Percentiles rank a stretch among this genome's conserved stretches.
These are phyloP conservation scores for Phylloporus rhodoxanthus DNA, from an alignment of 768 basidiomycete species.

Conservation along the genomic window DNA sequence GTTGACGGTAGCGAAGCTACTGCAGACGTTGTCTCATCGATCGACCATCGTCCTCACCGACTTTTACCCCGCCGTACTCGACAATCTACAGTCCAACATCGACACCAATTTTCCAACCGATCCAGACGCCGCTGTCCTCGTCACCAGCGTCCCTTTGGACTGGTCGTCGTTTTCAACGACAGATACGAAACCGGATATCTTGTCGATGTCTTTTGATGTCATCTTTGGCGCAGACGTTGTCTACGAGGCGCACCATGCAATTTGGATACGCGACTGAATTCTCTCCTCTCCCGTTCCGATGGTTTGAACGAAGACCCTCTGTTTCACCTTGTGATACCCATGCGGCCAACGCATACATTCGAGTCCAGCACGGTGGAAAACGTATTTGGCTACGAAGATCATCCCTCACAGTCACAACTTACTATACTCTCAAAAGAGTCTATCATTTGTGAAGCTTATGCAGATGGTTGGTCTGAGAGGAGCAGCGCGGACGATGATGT, in stretches of 20 bases:
- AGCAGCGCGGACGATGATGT: constrained; percentile 44
- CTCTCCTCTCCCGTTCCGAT: constrained; percentile 31
- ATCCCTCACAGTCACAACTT: constrained; percentile 27
- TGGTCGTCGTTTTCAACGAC: constrained; percentile 32
- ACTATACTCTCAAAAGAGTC: constrained; percentile 49
- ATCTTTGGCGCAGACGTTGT: constrained; percentile 51
- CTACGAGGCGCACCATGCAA: constrained; percentile 46
- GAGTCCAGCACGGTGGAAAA: constrained; percentile 58
- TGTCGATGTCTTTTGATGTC: constrained; percentile 40
- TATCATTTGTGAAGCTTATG: constrained; percentile 47
- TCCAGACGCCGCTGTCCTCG: constrained; percentile 3
- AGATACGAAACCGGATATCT: constrained; percentile 13
- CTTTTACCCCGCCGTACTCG: constrained; percentile 43
- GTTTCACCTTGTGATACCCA: constrained; percentile 77
- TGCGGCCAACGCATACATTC: constrained; percentile 54
- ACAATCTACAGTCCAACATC: constrained; percentile 44
- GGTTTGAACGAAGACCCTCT: background rate
- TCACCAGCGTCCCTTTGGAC: constrained; percentile 32
- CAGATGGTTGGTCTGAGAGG: constrained; percentile 14
- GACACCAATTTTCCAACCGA: constrained; percentile 28
- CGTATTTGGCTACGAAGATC: constrained; percentile 37
- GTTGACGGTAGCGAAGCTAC: constrained; percentile 34
- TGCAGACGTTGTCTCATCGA: constrained; percentile 9
- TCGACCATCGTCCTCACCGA: constrained; percentile 41
- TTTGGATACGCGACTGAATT: constrained; percentile 40